A percentile compares a stretch with the other conserved stretches of the same genome.
Conservation (phyloP, 805 yeast species). For the Myxozyma mucilagina region DNA sequence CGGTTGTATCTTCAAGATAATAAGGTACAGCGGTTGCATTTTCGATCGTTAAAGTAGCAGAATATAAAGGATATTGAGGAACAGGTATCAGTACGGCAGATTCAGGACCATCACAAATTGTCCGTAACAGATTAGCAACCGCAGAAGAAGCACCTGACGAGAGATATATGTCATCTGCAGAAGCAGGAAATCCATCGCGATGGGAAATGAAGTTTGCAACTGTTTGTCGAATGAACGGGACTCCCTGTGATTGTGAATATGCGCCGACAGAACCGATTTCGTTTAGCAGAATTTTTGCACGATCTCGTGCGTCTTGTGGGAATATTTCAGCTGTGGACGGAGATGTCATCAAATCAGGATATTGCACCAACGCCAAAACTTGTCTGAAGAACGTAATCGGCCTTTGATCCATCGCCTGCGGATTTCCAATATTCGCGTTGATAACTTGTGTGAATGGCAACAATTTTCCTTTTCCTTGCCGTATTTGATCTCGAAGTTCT, state of each 20-base stretch:
- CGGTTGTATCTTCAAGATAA: slow-evolving; percentile 72
- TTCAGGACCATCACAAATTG: slow-evolving; percentile 64
- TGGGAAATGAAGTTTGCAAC: slow-evolving; percentile 76
- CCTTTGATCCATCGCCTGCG: slow-evolving; percentile 92
- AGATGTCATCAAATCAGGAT: slow-evolving; percentile 63
- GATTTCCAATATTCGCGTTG: slow-evolving; percentile 94
- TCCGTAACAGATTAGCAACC: slow-evolving; percentile 70
- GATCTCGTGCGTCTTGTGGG: slow-evolving; percentile 67
- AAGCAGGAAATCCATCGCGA: slow-evolving; percentile 74
- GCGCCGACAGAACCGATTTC: slow-evolving; percentile 91
- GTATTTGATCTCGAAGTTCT: slow-evolving; percentile 62
- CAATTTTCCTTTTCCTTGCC: slow-evolving; percentile 55
- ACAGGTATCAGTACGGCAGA: slow-evolving; percentile 88
- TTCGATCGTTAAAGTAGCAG: slow-evolving; percentile 87
- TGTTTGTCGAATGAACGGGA: slow-evolving; percentile 63
- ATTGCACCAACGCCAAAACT: slow-evolving; percentile 80
- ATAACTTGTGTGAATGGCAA: slow-evolving; percentile 78
- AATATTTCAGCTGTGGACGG: slow-evolving; percentile 35
- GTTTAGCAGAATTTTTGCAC: slow-evolving; percentile 63
- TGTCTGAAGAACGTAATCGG: slow-evolving; percentile 94
- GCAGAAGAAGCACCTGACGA: slow-evolving; percentile 96
- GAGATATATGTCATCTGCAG: slow-evolving; percentile 72
- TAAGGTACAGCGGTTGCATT: slow-evolving; percentile 84
- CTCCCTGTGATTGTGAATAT: slow-evolving; percentile 92
- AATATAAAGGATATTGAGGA: slow-evolving; percentile 96